Conservation (phyloP, 441 rosid genomes). For the Viola pubescens region DNA sequence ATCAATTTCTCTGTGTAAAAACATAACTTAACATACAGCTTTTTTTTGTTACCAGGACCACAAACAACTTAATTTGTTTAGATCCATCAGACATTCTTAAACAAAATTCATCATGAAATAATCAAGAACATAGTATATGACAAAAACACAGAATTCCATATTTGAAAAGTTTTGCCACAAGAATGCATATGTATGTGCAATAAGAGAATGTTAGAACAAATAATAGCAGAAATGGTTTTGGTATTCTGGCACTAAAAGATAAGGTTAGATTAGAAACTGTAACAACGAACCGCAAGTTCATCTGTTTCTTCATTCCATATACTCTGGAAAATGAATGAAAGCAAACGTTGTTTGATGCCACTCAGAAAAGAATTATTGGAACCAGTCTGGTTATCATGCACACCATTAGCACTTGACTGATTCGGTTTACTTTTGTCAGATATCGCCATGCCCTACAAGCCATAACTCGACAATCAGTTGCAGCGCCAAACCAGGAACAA, state of each 20-base stretch:
- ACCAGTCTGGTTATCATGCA: slow-evolving; percentile 36
- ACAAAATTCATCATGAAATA: too few species aligned
- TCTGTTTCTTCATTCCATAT: slow-evolving; percentile 78
- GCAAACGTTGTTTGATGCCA: slow-evolving; percentile 87
- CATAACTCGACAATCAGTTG: slow-evolving; percentile 19
- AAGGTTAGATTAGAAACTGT: slow-evolving; percentile 15
- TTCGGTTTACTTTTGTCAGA: slow-evolving; percentile 45
- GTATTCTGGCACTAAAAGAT: neutral
- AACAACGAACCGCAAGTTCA: slow-evolving; percentile 48
- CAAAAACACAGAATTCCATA: too few species aligned
- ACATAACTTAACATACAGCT: too few species aligned
- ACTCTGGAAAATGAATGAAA: slow-evolving; percentile 81
- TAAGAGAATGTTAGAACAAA: too few species aligned
- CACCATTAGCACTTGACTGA: slow-evolving; percentile 36
- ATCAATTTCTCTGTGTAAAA: neutral
- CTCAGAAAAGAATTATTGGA: slow-evolving; percentile 46
- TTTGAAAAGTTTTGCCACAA: too few species aligned
- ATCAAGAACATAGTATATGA: too few species aligned
- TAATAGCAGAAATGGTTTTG: neutral
- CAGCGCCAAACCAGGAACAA: slow-evolving; percentile 4
- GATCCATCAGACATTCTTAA: too few species aligned
- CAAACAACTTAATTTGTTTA: too few species aligned
- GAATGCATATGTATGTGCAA: too few species aligned
- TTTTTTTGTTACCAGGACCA: too few species aligned
- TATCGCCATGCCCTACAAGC: slow-evolving; percentile 37